Base-by-base conservation (phyloP, 768 basidiomycete species). In the Naganishia randhawae region DNA sequence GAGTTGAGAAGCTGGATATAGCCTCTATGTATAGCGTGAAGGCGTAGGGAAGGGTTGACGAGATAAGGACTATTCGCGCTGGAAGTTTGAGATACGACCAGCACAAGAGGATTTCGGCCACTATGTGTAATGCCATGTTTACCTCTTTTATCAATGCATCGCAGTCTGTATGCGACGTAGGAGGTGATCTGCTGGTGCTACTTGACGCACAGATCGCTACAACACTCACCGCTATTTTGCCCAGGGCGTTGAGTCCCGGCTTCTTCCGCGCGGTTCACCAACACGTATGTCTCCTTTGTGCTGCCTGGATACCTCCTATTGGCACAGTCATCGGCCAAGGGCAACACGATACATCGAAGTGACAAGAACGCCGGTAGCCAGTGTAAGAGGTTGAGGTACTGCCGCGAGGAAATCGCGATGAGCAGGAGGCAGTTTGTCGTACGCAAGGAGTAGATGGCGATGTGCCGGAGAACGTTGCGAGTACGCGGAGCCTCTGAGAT, bases 61-160 rank as follows among this genome's bases (percentile, higher is more conserved):
- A 22, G 16, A 61, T 27, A 39, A 61, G 22, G 11, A 61, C 25
- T 17, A 39, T 10, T 25, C 29, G 57, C 7, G 57, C 57, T 22
- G 57, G 57, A 13, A 61, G n/a, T 19, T 61, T 61, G 39, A 61
- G 5, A 42, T n/a, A 41, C 10, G 57, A 61, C 57, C 57, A 61
- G 57, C 41, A 61, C 2, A 61, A 25, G 19, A 41, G 25, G 37
- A 25, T 14, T 35, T 61, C 57, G 57, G 22, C 8, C 13, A 22
- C 13, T 25, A 39, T 39, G 2, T 29, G 35, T n/a, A 61, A 8
- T n/a, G 17, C 37, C 22, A 16, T 25, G 22, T 41, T 39, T 35
- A 35, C 39, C 5, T 61, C 25, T 2, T 16, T 14, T n/a, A 25
- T 31, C 54, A 7, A 37, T 10, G 33, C 14, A 8, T 22, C 54